Base-by-base conservation (phyloP, 2,329 filamentous ascomycete species). In the Alternaria gaisen region DNA sequence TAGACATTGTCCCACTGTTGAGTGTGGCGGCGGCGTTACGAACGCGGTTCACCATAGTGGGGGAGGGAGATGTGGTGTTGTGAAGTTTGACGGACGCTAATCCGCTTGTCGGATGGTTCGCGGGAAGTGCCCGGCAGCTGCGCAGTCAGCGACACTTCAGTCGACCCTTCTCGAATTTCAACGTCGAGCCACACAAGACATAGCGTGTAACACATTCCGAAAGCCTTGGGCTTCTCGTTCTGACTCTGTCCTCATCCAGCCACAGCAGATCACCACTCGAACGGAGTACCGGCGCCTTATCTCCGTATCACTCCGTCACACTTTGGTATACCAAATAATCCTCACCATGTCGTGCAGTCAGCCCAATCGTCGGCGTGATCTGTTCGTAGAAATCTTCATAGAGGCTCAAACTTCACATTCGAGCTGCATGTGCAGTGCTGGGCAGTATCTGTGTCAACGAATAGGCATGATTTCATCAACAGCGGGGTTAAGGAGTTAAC, bases 61-160 rank as follows among this genome's bases (percentile, higher is more conserved):
- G 32, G 54, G 40, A 24, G 22, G 40, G 12, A 38, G 16, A 28
- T 34, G 47, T 58, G 56, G 54, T 58, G 55, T 24, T 2, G 42
- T 56, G 53, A 60, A 53, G 59, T 66, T 56, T 66, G 55, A 34
- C 24, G 41, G 57, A 46, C 57, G 57, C 53, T 60, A 56, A 51
- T 24, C 30, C 42, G 58, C 46, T 59, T 55, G n/a, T 40, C 36
- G 48, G 48, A 43, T 52, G 34, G 50, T 10, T n/a, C 32, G 41
- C 32, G 9, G 30, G n/a, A 50, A 56, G 53, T 36, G 32, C 14
- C 32, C 14, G 12, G 40, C 41, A 32, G 10, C 14, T 11, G 43
- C 46, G 30, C 14, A 32, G 20, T 38, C 41, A 24, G 11, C 20
- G 30, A 53, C 55, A 32, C 9, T 26, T 12, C n/a, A 44, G 47